Evolutionary conservation across 78 protist species (phyloP).

Genomic region (Dictyostelium citrinum): DNA sequence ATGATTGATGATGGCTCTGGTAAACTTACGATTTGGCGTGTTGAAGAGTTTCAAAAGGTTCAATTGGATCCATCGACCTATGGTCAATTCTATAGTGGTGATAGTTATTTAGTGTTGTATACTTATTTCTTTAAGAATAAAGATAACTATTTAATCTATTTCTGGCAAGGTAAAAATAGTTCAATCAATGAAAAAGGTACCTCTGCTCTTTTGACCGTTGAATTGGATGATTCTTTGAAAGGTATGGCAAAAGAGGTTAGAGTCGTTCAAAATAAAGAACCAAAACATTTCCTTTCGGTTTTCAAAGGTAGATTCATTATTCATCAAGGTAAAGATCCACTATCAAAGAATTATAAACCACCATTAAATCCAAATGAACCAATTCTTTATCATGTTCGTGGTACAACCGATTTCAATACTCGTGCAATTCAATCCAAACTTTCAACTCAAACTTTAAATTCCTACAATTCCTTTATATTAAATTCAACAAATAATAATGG

Average conservation of each 20-base stretch:
- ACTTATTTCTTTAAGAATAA: conserved; percentile 81
- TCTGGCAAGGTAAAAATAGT: conserved; percentile 82
- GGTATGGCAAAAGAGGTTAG: conserved; percentile 86
- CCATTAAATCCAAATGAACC: conserved; percentile 10
- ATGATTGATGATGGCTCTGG: conserved; percentile 83
- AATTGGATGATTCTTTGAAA: conserved; percentile 79
- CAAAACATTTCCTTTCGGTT: conserved; percentile 78
- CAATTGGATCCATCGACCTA: conserved; percentile 2
- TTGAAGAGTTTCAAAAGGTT: conserved; percentile 76
- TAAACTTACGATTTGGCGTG: conserved; percentile 71
- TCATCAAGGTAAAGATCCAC: conserved; percentile 70
- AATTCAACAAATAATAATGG: background rate
- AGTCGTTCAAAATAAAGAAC: conserved; percentile 84
- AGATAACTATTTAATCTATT: conserved; percentile 80
- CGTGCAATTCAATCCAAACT: conserved; percentile 63
- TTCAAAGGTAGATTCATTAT: conserved; percentile 53
- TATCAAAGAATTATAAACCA: conserved; percentile 59
- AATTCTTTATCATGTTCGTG: conserved; percentile 68
- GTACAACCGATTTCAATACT: conserved; percentile 35
- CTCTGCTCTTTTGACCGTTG: conserved; percentile 74
- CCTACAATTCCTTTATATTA: conserved; percentile 16
- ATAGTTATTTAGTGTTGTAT: conserved; percentile 77
- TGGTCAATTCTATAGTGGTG: conserved; percentile 85
- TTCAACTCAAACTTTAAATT: conserved; percentile 26
- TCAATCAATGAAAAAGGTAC: conserved; percentile 83